Base-by-base conservation (phyloP, 2,329 filamentous ascomycete species). In the Rhynchosporium secalis region DNA sequence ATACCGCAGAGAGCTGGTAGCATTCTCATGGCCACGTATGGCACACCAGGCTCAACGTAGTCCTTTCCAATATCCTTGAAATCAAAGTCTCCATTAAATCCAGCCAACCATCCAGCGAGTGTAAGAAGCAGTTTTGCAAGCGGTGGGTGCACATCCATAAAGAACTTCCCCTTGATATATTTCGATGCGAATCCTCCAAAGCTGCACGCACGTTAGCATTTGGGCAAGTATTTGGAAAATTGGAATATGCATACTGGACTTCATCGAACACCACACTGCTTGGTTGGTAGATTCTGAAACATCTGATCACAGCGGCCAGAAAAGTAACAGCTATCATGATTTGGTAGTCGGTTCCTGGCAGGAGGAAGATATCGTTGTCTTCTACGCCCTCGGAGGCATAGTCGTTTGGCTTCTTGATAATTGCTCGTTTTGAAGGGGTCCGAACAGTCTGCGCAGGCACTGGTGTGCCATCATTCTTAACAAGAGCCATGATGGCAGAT, bases 21-120 rank as follows among this genome's bases (percentile, higher is more conserved):
- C 78, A 98, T 78, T 75, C 95, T 90, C 95, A 99, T 99, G 61
- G 95, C 90, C 61, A 99, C 95, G 77, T 99, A 99, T 48, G 95
- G 95, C 60, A 99, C 95, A 58, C 87, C 86, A 3, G 95, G 92
- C 78, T 96, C 95, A 66, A 98, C 76, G 75, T 99, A 99, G 77
- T 99, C 95, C 80, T 98, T 97, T 77, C 95, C 95, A 78, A 99
- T 99, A 71, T 99, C 93, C 81, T 98, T 99, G 82, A 99, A 99
- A 77, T 98, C 95, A 75, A 99, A 99, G 66, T 92, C 83, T 68
- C 95, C 95, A 74, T 97, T 86, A 76, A 98, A 99, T 59, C 95
- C 95, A 72, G 93, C 95, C 67, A 97, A 78, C 88, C 90, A 99
- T 70, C 94, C 95, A 67, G 93, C 92, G 64, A 99, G 85, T 58